Conservation (phyloP, 257 asterid species). For the Scutellaria galericulata region DNA sequence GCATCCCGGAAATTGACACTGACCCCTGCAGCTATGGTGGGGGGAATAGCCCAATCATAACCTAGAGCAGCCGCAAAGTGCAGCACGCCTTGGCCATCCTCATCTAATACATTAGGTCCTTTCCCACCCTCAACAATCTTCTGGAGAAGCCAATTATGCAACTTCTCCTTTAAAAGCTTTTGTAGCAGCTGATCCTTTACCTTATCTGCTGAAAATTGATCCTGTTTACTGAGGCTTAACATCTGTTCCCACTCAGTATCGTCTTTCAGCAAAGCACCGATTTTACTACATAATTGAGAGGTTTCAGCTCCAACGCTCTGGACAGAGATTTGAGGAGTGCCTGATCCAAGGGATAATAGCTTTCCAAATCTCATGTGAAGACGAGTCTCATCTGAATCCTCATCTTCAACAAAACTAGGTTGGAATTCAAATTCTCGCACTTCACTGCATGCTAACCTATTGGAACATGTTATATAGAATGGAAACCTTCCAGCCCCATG, state of each 20-base stretch:
- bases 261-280: constrained; percentile 61
- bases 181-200: constrained; percentile 66
- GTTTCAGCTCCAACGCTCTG: constrained; percentile 47
- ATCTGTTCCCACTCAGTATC: constrained; percentile 75
- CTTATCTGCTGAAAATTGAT: constrained; percentile 55
- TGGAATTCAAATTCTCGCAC: constrained; percentile 88
- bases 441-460: constrained; percentile 96
- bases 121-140: constrained; percentile 79
- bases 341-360: constrained; percentile 64
- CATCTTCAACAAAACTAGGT: constrained; percentile 46
- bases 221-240: constrained; percentile 51
- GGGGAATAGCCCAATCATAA: constrained; percentile 87
- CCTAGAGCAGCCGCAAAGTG: constrained; percentile 90
- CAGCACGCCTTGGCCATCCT: constrained; percentile 85
- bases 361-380: constrained; percentile 79
- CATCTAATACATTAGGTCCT: constrained; percentile 76
- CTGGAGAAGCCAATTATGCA: constrained; percentile 75
- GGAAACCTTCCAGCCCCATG: constrained; percentile 82
- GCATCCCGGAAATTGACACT: constrained; percentile 82
- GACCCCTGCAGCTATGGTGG: constrained; percentile 79
- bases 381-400: constrained; percentile 61
- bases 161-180: constrained; percentile 74
- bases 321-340: constrained; percentile 39
- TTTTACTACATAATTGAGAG: constrained; percentile 50
- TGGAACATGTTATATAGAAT: constrained; percentile 83